Conservation (phyloP, 1,284 basidiomycete species). For the Schizophyllum amplum region DNA sequence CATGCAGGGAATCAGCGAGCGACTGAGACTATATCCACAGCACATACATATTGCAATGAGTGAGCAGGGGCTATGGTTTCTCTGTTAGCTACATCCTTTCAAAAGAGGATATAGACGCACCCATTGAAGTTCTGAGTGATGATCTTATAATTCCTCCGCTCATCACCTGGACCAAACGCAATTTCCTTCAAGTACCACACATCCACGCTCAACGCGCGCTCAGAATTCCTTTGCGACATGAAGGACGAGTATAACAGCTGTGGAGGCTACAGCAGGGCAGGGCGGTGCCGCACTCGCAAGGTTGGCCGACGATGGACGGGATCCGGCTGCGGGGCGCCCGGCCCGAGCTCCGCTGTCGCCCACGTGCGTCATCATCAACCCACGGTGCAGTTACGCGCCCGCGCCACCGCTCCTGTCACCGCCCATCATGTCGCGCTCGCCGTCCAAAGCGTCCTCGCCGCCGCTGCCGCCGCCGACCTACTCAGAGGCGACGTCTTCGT, state of each 20-base stretch:
- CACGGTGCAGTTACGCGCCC: background rate
- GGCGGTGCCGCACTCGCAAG: too few relatives aligned
- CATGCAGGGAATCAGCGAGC: too few relatives aligned
- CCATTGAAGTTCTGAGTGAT: slow-evolving; percentile 81
- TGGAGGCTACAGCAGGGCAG: background rate
- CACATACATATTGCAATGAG: slow-evolving; percentile 10
- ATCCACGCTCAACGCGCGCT: slow-evolving; percentile 30
- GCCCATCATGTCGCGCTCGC: background rate
- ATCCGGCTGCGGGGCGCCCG: too few relatives aligned
- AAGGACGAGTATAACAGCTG: background rate
- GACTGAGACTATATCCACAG: background rate
- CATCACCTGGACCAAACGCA: slow-evolving; percentile 34
- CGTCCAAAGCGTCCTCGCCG: background rate
- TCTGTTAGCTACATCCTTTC: slow-evolving; percentile 3
- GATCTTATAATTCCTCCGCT: slow-evolving; percentile 41
- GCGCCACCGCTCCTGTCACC: background rate
- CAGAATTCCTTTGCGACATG: background rate
- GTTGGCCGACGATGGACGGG: too few relatives aligned
- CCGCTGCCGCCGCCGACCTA: background rate
- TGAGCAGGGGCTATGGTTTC: slow-evolving; percentile 65
- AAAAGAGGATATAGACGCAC: slow-evolving; percentile 28
- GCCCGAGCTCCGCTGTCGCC: background rate
- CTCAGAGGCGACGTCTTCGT: background rate
- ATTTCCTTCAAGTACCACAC: slow-evolving; percentile 78
- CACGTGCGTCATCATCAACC: background rate